Evolutionary conservation across 2,329 filamentous ascomycete species (phyloP).

Genomic region (Talaromyces pinophilus): DNA sequence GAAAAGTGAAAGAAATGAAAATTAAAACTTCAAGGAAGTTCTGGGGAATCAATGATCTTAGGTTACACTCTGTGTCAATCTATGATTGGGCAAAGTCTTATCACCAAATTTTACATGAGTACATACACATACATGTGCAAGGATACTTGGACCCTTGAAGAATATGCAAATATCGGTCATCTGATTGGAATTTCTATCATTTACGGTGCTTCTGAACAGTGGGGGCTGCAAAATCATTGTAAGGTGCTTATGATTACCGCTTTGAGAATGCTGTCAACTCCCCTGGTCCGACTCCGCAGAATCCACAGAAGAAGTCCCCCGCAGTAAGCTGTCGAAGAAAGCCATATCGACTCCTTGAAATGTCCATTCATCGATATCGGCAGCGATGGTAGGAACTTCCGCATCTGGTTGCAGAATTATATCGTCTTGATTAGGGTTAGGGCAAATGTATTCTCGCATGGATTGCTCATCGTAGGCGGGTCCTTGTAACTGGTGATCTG

Average conservation of each 20-base stretch:
- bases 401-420: background rate
- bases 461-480: background rate
- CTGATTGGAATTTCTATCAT: background rate
- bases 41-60: background rate
- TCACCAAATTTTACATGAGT: background rate
- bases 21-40: background rate
- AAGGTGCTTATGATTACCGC: background rate
- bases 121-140: background rate
- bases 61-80: background rate
- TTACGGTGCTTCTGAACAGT: background rate
- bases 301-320: constrained; percentile 8
- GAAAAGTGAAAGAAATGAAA: background rate
- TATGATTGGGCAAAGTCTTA: background rate
- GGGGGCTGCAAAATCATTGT: background rate
- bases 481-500: background rate
- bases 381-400: background rate
- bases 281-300: background rate
- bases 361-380: constrained; percentile 26
- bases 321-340: constrained; percentile 28
- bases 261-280: background rate
- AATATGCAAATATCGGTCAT: background rate
- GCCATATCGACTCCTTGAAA: constrained; percentile 29
- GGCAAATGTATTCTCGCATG: background rate
- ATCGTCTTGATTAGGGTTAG: background rate
- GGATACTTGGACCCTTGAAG: background rate